These are phyloP conservation scores for Leishmania braziliensis DNA, from an alignment of 208 protist genomes.

Conservation along the genomic window DNA sequence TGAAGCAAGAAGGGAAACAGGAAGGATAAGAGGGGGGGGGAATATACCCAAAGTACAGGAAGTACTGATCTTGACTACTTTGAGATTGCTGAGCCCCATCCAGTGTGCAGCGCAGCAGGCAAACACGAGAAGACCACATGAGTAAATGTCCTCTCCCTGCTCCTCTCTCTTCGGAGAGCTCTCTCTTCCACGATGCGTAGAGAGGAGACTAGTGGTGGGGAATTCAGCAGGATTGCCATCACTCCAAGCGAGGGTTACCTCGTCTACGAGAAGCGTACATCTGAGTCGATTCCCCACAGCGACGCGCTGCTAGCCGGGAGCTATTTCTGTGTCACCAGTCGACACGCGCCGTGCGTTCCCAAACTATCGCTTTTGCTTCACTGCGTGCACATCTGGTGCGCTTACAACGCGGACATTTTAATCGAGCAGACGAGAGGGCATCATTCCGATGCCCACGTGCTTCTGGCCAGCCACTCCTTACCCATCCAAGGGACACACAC, in stretches of 20 bases:
- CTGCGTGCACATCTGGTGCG: background rate
- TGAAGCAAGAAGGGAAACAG: background rate
- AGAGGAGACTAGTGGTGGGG: background rate
- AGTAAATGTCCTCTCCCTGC: background rate
- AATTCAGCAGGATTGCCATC: background rate
- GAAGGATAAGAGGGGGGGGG: background rate
- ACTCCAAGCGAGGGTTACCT: background rate
- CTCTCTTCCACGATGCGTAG: background rate
- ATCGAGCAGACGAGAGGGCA: background rate
- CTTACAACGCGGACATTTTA: background rate
- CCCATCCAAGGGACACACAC: too few species aligned
- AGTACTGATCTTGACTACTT: background rate
- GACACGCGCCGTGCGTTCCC: background rate
- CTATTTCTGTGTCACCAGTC: background rate
- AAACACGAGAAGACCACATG: background rate
- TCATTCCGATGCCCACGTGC: background rate
- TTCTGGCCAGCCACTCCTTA: background rate
- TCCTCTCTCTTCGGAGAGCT: background rate
- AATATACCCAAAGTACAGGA: background rate
- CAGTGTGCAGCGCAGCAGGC: background rate
- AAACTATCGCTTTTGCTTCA: background rate
- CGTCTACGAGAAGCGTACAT: background rate
- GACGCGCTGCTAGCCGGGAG: background rate
- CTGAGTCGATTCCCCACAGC: background rate
- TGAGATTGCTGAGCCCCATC: too few species aligned